These are phyloP conservation scores for Eucalyptus shirleyi DNA, from an alignment of 345 rosid genomes.

Conservation along the genomic window DNA sequence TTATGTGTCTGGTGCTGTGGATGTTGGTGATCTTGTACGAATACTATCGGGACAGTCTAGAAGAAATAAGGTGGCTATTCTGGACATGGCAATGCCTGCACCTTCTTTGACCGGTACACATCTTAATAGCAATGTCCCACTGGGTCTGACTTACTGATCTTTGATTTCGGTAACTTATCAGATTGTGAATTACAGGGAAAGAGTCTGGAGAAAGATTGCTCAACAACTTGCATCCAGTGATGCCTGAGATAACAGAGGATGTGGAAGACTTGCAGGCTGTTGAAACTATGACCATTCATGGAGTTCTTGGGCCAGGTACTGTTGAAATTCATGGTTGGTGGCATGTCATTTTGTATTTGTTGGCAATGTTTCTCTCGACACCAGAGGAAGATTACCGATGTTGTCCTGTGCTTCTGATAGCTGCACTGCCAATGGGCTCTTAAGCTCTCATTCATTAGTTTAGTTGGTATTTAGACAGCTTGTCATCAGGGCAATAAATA, in stretches of 20 bases:
- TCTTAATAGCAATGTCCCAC: neutral
- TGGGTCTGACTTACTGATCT: neutral
- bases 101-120: conserved; percentile 38
- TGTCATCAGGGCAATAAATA: neutral
- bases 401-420: neutral
- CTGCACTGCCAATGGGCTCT: neutral
- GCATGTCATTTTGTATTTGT: neutral
- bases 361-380: neutral
- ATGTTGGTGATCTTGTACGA: conserved; percentile 43
- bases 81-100: conserved; percentile 77
- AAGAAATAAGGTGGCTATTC: conserved; percentile 51
- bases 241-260: conserved; percentile 52
- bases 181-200: conserved; percentile 19
- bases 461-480: neutral
- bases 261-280: conserved; percentile 57
- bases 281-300: conserved; percentile 60
- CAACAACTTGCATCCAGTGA: conserved; percentile 39
- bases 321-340: neutral
- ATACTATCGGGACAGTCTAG: conserved; percentile 55
- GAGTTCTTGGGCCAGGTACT: conserved; percentile 55
- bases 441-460: neutral
- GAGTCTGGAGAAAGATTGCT: conserved; percentile 29
- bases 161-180: neutral
- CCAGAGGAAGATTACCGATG: neutral
- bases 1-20: conserved; percentile 40